These are phyloP conservation scores for Stephania yunnanensis DNA, from an alignment of 164 flowering plant genomes.

Conservation along the genomic window DNA sequence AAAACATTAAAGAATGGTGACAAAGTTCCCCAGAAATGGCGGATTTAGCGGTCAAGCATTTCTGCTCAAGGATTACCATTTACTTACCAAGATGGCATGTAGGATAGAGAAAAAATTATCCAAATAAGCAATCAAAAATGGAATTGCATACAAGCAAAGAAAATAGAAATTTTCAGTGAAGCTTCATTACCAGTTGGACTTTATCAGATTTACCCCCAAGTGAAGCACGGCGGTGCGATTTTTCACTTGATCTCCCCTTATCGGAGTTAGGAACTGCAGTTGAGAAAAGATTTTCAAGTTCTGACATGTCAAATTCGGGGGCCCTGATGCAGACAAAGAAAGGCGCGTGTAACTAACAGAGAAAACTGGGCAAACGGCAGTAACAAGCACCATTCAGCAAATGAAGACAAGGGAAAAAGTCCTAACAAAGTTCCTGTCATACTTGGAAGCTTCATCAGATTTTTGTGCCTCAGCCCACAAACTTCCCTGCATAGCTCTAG, in stretches of 20 bases:
- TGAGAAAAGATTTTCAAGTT: constrained; percentile 87
- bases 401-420: not conserved
- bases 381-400: not conserved
- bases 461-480: constrained; percentile 91
- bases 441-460: constrained; percentile 69
- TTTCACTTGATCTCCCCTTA: constrained; percentile 35
- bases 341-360: not conserved
- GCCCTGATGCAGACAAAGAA: constrained; percentile 45
- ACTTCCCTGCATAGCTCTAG: constrained; percentile 85
- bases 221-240: constrained; percentile 44
- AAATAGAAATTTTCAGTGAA: not conserved
- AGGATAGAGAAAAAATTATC: not conserved
- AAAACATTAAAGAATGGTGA: too few relatives aligned
- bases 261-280: constrained; percentile 63
- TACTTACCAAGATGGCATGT: not conserved
- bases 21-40: not conserved
- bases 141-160: constrained; percentile 4
- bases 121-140: not conserved
- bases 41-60: not conserved
- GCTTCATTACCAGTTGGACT: constrained; percentile 72
- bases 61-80: not conserved
- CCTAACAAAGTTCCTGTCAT: constrained; percentile 14
- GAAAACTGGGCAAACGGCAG: not conserved
- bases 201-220: constrained; percentile 58
- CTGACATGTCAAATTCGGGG: constrained; percentile 91